Evolutionary conservation across 2,329 filamentous ascomycete genomes (phyloP), one percentile per base, ranked within the genome.

Genomic region (Penicillium sp.): DNA sequence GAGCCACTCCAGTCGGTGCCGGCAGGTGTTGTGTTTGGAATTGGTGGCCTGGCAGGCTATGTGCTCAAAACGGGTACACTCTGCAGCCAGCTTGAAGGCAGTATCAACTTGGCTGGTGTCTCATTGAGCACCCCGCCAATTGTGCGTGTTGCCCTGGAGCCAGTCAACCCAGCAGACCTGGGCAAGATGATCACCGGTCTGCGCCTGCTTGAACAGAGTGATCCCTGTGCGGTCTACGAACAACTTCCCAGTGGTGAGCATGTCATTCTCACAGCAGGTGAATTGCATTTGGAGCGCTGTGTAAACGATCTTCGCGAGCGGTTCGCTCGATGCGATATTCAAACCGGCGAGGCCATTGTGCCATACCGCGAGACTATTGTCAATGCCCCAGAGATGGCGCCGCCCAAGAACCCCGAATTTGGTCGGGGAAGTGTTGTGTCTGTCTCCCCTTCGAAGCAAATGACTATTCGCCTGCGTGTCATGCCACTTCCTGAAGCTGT

Each of bases 61-160:
- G 85, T 98, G n/a, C 77, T 98, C 44, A 98, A 98, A 67, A 94
- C 89, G 1, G 93, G 90, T 10, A 98, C 93, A 0, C 75, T 98
- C 3, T 96, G 89, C 72, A 95, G 88, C 54, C 86, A 87, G 54
- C 73, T 94, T 0, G 85, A 89, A 40, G 93, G 93, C 13, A 84
- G 87, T 6, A 83, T 94, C 58, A 98, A 98, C 69, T 74, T 98
- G 42, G 93, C 90, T 0, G 91, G 91, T 53, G 83, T 97, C 7
- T 82, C 77, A 44, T 82, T 90, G 68, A 82, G 81, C 26, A 87
- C 86, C 4, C 86, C 91, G 44, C 93, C 93, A 1, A 98, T 98
- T 53, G 93, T 98, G 5, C 86, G 93, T 41, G 91, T 98, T 16
- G 90, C 93, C 0, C 74, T 98, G n/a, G 93, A 98, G 66, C 93